Evolutionary conservation across 345 rosid genomes (phyloP).

Genomic region (Mercurialis annua): DNA sequence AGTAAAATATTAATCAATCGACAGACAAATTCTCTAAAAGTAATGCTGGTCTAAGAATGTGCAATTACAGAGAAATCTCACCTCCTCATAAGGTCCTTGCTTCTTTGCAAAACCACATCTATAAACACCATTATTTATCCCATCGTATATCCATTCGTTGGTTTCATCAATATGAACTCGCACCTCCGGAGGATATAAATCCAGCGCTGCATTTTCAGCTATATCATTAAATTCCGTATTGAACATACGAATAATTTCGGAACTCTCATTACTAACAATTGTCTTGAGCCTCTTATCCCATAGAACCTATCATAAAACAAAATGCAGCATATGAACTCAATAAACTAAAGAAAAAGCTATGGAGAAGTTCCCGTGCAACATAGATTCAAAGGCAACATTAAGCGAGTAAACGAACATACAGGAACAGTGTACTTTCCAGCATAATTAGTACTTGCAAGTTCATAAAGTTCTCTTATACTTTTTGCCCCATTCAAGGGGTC

Average conservation of each 20-base stretch:
- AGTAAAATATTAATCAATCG: not conserved
- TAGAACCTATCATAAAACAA: slow-evolving; percentile 32
- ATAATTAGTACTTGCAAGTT: slow-evolving; percentile 74
- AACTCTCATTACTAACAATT: slow-evolving; percentile 47
- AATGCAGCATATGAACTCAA: slow-evolving; percentile 9
- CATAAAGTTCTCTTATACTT: slow-evolving; percentile 72
- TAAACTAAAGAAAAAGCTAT: slow-evolving; percentile 14
- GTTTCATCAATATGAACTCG: slow-evolving; percentile 36
- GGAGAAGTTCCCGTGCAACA: too few relatives aligned
- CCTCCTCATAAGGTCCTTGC: slow-evolving; percentile 51
- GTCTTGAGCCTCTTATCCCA: slow-evolving; percentile 58
- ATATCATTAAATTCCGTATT: slow-evolving; percentile 46
- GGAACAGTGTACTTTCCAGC: slow-evolving; percentile 83
- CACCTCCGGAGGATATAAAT: slow-evolving; percentile 38
- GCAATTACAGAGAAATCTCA: not conserved
- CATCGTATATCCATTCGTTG: slow-evolving; percentile 39
- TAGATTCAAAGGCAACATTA: not conserved
- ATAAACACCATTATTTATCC: slow-evolving; percentile 49
- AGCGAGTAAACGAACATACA: slow-evolving; percentile 41
- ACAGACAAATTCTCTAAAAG: not conserved
- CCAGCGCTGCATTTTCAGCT: slow-evolving; percentile 46
- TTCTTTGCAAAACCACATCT: slow-evolving; percentile 51
- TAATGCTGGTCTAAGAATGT: not conserved
- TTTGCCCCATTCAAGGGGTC: slow-evolving; percentile 72
- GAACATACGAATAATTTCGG: slow-evolving; percentile 48